A percentile compares a stretch with the other conserved stretches of the same genome.
Conservation (phyloP, 1,284 basidiomycete genomes). For the Grifola frondosa region DNA sequence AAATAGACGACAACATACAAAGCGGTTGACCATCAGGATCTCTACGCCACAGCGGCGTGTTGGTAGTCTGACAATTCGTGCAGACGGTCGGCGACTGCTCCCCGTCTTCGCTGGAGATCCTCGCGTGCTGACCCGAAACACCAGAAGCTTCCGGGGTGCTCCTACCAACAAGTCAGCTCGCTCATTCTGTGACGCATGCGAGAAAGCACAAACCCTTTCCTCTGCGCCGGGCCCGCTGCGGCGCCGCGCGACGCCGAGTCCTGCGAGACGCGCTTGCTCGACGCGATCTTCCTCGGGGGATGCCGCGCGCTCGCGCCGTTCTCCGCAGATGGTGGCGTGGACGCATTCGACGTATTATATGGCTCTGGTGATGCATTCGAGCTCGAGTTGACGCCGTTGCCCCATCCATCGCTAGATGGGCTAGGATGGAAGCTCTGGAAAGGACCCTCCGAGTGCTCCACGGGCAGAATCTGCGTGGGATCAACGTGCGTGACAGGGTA, state of each 20-base stretch:
- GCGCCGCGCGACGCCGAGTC: conserved; percentile 36
- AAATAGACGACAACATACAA: conserved; percentile 51
- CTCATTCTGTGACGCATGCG: neutral
- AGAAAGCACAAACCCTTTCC: conserved; percentile 46
- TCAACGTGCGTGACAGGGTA: conserved; percentile 92
- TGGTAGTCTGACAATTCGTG: conserved; percentile 94
- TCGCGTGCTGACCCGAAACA: conserved; percentile 28
- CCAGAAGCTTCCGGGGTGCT: conserved; percentile 19
- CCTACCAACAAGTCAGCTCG: conserved; percentile 5
- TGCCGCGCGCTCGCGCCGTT: conserved; percentile 35
- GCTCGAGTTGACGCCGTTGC: conserved; percentile 61
- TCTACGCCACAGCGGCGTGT: conserved; percentile 92
- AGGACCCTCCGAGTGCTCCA: conserved; percentile 43
- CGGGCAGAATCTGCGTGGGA: conserved; percentile 78
- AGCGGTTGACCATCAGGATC: conserved; percentile 95
- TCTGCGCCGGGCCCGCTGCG: conserved; percentile 28
- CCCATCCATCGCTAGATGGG: conserved; percentile 80
- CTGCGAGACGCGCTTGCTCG: conserved; percentile 55
- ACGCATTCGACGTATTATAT: conserved; percentile 61
- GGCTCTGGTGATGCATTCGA: conserved; percentile 78
- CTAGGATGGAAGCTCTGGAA: conserved; percentile 65
- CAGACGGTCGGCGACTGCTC: conserved; percentile 79
- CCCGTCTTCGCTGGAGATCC: conserved; percentile 59
- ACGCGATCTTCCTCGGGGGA: conserved; percentile 53
- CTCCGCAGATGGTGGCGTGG: conserved; percentile 67